Evolutionary conservation across 129 eudicot species (phyloP).

Genomic region (Flaveria linearis): DNA sequence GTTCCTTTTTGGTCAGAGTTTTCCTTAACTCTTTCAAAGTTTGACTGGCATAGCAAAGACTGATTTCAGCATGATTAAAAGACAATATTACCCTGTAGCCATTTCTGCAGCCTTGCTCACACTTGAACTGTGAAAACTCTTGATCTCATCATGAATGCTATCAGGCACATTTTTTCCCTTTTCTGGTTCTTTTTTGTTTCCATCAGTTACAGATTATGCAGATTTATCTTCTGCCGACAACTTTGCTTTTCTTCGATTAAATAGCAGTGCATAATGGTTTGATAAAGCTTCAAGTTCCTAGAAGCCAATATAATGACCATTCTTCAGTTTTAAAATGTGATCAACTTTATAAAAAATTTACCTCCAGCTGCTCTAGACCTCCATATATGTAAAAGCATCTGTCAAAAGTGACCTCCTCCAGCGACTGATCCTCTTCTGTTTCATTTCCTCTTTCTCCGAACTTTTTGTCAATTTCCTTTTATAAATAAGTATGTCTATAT

Average conservation of each 20-base stretch:
- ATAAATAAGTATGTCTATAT: no score
- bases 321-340: neutral
- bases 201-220: conserved; percentile 60
- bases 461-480: conserved; percentile 60
- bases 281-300: conserved; percentile 97
- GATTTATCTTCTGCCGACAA: conserved; percentile 76
- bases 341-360: conserved; percentile 10
- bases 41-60: no score
- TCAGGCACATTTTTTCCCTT: conserved; percentile 78
- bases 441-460: conserved; percentile 43
- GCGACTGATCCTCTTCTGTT: conserved; percentile 65
- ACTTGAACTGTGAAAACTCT: conserved; percentile 76
- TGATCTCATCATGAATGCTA: conserved; percentile 58
- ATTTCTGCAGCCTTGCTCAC: conserved; percentile 88
- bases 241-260: conserved; percentile 84
- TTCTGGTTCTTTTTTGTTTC: conserved; percentile 44
- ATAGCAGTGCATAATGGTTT: conserved; percentile 80
- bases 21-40: no score
- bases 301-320: conserved; percentile 11
- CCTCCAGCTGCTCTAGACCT: conserved; percentile 99
- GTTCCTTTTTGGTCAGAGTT: no score
- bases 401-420: conserved; percentile 86
- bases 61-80: neutral
- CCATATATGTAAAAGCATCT: conserved; percentile 97
- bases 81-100: conserved; percentile 81